phyloP scores from a whole-genome alignment of 1,284 basidiomycete species.

The Pseudozyma sp. region DNA sequence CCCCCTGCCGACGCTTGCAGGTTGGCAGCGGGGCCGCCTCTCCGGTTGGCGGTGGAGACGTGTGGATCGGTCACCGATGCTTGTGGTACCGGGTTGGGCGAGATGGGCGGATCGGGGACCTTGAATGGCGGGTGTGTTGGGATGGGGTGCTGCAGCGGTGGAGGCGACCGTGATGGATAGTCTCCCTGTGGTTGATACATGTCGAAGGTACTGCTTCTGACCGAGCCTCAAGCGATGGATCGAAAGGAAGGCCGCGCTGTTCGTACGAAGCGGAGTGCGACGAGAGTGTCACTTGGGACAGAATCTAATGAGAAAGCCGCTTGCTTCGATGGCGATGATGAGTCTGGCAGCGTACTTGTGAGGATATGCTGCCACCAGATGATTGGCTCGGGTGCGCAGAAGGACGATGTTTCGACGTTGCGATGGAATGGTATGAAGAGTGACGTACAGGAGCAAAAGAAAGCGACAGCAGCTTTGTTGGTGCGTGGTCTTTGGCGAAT shows the following conservation, averaged over 20 bases:
- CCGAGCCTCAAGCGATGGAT: too few species aligned
- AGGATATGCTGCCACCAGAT: too few species aligned
- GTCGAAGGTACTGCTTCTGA: neutral
- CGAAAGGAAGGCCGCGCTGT: too few species aligned
- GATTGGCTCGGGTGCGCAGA: too few species aligned
- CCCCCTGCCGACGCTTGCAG: constrained; percentile 32
- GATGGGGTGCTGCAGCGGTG: constrained; percentile 67
- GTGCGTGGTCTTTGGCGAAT: neutral
- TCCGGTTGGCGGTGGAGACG: constrained; percentile 29
- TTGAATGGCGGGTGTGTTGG: constrained; percentile 64
- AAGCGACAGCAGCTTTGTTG: neutral
- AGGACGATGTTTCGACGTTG: too few species aligned
- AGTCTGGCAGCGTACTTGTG: too few species aligned
- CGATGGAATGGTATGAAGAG: neutral
- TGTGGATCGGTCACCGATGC: constrained; percentile 41
- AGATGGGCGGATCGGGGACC: constrained; percentile 59
- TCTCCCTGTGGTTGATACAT: constrained; percentile 54
- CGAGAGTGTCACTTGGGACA: too few species aligned
- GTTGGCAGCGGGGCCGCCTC: constrained; percentile 33
- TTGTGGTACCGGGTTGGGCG: constrained; percentile 43
- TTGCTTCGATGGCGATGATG: too few species aligned
- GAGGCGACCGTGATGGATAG: constrained; percentile 50
- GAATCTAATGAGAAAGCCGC: too few species aligned
- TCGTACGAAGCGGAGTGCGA: too few species aligned
- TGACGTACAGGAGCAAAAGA: neutral